These are phyloP conservation scores for Zea luxurians DNA, from an alignment of 176 grass and related monocot species.

Conservation along the genomic window DNA sequence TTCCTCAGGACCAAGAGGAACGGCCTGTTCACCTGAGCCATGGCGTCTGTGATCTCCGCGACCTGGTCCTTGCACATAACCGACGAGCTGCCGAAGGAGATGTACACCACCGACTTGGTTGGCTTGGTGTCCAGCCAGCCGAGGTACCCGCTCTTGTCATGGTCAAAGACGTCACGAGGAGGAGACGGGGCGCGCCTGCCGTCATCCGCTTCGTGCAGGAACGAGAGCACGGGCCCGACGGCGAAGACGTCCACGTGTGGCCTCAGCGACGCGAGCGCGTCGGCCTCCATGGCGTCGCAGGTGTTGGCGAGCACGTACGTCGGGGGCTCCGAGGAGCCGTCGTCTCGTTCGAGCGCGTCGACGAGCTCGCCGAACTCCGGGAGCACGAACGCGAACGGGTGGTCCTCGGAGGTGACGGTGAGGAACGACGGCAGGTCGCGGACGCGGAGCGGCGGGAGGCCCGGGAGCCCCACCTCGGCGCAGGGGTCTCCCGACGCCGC, in stretches of 20 bases:
- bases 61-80: conserved; percentile 53
- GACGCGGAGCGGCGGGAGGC: conserved; percentile 44
- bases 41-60: conserved; percentile 46
- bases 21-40: conserved; percentile 35
- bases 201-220: conserved; percentile 12
- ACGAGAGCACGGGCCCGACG: conserved; percentile 64
- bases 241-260: conserved; percentile 43
- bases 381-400: conserved; percentile 38
- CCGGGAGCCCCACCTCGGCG: conserved; percentile 40
- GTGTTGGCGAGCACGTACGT: conserved; percentile 67
- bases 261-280: conserved; percentile 39
- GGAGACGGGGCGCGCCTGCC: background rate
- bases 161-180: conserved; percentile 55
- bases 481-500: conserved; percentile 22
- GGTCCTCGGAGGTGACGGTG: conserved; percentile 43
- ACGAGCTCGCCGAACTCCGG: conserved; percentile 44
- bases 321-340: background rate
- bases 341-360: conserved; percentile 22
- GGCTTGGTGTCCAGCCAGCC: conserved; percentile 56
- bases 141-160: conserved; percentile 35
- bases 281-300: conserved; percentile 60
- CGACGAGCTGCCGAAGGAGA: conserved; percentile 78
- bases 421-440: conserved; percentile 68
- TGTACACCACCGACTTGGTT: conserved; percentile 64
- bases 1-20: conserved; percentile 74